Evolutionary conservation across 352 stramenopile species (phyloP).

Genomic region (Phytophthora sansomeana): DNA sequence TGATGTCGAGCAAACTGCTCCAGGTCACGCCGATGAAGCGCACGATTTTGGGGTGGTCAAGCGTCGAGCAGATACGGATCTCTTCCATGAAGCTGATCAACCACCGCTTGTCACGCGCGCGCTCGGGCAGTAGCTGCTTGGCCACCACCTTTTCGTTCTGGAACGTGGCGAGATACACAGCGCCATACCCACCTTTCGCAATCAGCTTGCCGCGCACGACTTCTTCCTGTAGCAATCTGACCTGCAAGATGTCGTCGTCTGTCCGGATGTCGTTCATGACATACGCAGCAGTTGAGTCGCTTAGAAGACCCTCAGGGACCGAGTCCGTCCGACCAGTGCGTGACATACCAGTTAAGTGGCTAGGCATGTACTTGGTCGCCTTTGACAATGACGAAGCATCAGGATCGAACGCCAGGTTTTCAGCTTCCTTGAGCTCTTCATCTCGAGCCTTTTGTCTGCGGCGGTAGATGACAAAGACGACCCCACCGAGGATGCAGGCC

Average conservation of each 20-base stretch:
- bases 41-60: conserved; percentile 62
- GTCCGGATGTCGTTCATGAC: conserved; percentile 72
- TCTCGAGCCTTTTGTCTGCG: conserved; percentile 32
- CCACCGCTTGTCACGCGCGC: conserved; percentile 40
- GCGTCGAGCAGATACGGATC: conserved; percentile 48
- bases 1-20: conserved; percentile 61
- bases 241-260: conserved; percentile 63
- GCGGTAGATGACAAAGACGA: conserved; percentile 43
- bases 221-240: conserved; percentile 56
- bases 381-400: conserved; percentile 33
- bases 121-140: conserved; percentile 55
- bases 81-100: conserved; percentile 52
- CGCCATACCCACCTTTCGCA: conserved; percentile 65
- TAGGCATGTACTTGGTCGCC: conserved; percentile 38
- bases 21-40: conserved; percentile 59
- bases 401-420: conserved; percentile 33
- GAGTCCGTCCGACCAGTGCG: conserved; percentile 36
- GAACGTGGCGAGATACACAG: conserved; percentile 63
- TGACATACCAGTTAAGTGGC: conserved; percentile 33
- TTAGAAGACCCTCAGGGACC: conserved; percentile 21
- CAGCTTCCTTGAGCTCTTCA: conserved; percentile 37
- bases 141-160: conserved; percentile 50
- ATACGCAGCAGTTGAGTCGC: conserved; percentile 29
- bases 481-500: conserved; percentile 30
- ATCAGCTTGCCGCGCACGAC: conserved; percentile 51